Evolutionary conservation across 768 basidiomycete genomes (phyloP).

Genomic region (Trametes sanguinea): DNA sequence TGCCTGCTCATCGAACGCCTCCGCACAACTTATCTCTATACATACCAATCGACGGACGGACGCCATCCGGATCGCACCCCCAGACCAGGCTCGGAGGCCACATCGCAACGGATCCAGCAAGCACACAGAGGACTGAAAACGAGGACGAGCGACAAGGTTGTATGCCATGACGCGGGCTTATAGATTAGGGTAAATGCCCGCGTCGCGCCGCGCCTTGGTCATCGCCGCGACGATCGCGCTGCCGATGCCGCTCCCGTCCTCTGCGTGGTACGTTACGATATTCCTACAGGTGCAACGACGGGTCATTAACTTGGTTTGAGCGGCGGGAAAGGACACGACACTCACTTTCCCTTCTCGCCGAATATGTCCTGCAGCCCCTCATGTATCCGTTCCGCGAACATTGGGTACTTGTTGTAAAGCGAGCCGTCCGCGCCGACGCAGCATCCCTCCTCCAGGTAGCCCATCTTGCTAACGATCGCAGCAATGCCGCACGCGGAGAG

Average conservation of each 20-base stretch:
- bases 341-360: conserved; percentile 91
- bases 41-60: no score
- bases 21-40: no score
- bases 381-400: conserved; percentile 90
- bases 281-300: conserved; percentile 41
- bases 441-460: conserved; percentile 89
- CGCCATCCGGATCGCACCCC: no score
- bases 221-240: conserved; percentile 97
- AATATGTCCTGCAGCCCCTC: conserved; percentile 93
- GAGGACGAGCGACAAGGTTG: no score
- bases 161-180: conserved; percentile 34
- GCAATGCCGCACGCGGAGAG: conserved; percentile 96
- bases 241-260: conserved; percentile 93
- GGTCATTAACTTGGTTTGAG: neutral
- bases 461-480: conserved; percentile 94
- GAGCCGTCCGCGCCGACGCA: conserved; percentile 90
- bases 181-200: conserved; percentile 55
- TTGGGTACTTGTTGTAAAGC: conserved; percentile 98
- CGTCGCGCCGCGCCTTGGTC: conserved; percentile 81
- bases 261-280: conserved; percentile 80
- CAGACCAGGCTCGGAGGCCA: no score
- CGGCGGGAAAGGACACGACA: conserved; percentile 15
- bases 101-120: no score
- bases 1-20: no score
- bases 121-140: no score